A percentile compares a stretch with the other conserved stretches of the same genome.
Evolutionary conservation across 257 asterid genomes (phyloP).

Genomic region (Plantago major): DNA sequence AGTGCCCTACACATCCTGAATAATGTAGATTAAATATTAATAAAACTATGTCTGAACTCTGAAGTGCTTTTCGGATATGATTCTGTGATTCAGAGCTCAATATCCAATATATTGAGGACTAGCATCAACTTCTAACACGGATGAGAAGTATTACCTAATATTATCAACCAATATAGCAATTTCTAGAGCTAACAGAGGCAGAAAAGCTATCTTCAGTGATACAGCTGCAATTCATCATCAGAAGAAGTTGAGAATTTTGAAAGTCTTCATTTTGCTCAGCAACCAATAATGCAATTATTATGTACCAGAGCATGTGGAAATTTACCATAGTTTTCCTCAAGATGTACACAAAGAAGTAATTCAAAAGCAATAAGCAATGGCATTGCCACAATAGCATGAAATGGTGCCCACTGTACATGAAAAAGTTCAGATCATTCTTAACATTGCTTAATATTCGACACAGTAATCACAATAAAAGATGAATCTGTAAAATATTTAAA

Average conservation of each 20-base stretch:
- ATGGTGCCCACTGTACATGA: constrained; percentile 87
- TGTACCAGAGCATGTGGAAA: constrained; percentile 17
- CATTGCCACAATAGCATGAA: constrained; percentile 76
- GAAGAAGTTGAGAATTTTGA: constrained; percentile 20
- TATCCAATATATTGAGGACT: constrained; percentile 1
- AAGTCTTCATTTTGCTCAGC: background rate
- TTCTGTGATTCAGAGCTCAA: constrained; percentile 11
- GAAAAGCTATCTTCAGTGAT: constrained; percentile 84
- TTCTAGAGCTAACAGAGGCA: constrained; percentile 84
- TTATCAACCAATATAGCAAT: constrained; percentile 82
- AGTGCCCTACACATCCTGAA: constrained; percentile 90
- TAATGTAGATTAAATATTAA: constrained; percentile 15
- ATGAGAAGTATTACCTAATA: constrained; percentile 51
- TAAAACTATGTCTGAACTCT: constrained; percentile 7
- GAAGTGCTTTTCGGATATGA: no score
- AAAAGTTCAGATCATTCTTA: constrained; percentile 26
- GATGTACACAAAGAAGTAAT: constrained; percentile 83
- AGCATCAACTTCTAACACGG: constrained; percentile 12
- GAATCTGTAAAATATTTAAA: background rate
- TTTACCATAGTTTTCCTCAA: constrained; percentile 61
- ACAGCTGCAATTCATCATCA: constrained; percentile 57
- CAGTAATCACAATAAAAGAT: background rate
- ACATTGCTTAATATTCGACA: background rate
- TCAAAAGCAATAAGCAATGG: constrained; percentile 95
- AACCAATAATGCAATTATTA: constrained; percentile 8